phyloP scores from a whole-genome alignment of 2,329 filamentous ascomycete genomes.

The Cladophialophora bantiana region DNA sequence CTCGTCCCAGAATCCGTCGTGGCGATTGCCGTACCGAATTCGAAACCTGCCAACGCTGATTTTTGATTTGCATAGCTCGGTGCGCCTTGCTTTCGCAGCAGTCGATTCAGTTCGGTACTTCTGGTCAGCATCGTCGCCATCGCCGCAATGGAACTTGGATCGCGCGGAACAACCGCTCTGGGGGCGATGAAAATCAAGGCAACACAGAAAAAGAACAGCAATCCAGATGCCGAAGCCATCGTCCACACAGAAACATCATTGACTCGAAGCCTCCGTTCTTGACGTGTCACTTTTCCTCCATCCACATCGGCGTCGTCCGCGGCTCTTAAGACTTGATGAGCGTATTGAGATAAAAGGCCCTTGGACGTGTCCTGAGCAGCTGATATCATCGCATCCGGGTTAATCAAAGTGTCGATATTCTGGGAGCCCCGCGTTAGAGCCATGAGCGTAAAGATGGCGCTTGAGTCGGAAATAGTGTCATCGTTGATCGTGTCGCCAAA shows the following conservation, averaged over 20 bases:
- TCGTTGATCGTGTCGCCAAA: conserved; percentile 32
- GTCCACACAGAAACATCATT: conserved; percentile 37
- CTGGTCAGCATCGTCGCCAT: conserved; percentile 36
- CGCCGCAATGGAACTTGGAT: conserved; percentile 39
- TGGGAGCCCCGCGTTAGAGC: conserved; percentile 31
- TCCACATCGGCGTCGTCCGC: conserved; percentile 20
- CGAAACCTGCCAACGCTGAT: conserved; percentile 36
- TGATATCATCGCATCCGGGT: conserved; percentile 31
- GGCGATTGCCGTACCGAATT: conserved; percentile 40
- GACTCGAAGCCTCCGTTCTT: conserved; percentile 33
- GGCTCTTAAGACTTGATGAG: conserved; percentile 32
- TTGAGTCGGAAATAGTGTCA: conserved; percentile 26
- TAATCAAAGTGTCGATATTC: conserved; percentile 32
- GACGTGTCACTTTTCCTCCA: conserved; percentile 22
- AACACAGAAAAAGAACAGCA: conserved; percentile 33
- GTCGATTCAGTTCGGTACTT: conserved; percentile 38
- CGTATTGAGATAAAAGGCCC: conserved; percentile 39
- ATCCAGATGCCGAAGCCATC: conserved; percentile 33
- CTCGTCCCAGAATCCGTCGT: conserved; percentile 33
- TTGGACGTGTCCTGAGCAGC: conserved; percentile 36
- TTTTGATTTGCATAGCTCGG: conserved; percentile 35
- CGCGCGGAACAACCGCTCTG: conserved; percentile 37
- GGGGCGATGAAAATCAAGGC: conserved; percentile 36
- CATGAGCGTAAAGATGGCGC: conserved; percentile 36
- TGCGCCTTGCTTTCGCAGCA: conserved; percentile 32